Evolutionary conservation across 768 basidiomycete genomes (phyloP), one percentile per base, ranked within the genome.

Genomic region (Naematelia encephala): DNA sequence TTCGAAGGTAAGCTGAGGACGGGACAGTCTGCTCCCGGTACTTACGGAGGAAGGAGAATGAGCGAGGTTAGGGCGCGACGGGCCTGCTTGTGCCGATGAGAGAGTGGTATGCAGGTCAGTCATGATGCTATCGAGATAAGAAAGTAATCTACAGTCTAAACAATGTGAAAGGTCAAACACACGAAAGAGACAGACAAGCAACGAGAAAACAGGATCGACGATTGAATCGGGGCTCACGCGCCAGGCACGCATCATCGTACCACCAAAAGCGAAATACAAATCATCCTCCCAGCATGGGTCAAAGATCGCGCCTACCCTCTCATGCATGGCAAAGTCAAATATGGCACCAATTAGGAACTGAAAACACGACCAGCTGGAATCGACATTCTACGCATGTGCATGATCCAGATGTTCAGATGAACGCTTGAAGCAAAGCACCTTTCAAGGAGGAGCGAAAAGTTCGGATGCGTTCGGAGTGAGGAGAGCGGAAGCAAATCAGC

Each of bases 1-100:
- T 73, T 12, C 29, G n/a, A 12, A 39, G 55, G 34, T 39, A 8
- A 39, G 34, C 8, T 39, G 16, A 16, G 34, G 34, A 8, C 8
- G 34, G 34, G 46, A 19, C 14, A 47, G 25, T 12, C 21, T 5
- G 34, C 13, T 16, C 29, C 49, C 13, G 28, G 25, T 2, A 27
- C 4, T 21, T 52, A 29, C 23, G 19, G 26, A 27, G 46, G 25
- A 43, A n/a, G 39, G 46, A 8, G 46, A 10, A 21, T 19, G 10
- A 29, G 19, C 4, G 13, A 52, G 34, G 16, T 52, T 11, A 29
- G 51, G 51, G 12, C 51, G 51, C 19, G 51, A 52, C 5, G 51
- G 51, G 29, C 51, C 51, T 4, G 51, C 51, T 4, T 34, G 51
- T 10, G 51, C n/a, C 19, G 48, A 21, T 12, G 22, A 16, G 8